Conservation (phyloP, 176 grass and related monocot species). For the Miscanthus lutarioriparius region DNA sequence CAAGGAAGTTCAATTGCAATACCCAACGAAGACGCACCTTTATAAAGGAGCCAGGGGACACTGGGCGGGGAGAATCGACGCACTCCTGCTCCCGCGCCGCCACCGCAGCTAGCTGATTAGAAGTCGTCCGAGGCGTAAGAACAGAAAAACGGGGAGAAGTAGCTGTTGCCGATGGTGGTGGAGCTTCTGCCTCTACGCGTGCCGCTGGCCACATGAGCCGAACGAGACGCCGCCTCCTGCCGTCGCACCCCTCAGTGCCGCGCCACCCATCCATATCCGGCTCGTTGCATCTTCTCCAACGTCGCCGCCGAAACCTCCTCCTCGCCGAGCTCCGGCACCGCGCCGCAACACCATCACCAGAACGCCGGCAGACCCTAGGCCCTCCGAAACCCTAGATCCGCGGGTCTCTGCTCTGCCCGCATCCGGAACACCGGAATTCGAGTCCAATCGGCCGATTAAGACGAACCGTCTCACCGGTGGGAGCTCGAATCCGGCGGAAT, state of each 20-base stretch:
- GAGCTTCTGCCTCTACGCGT: constrained; percentile 64
- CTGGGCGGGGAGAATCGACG: constrained; percentile 40
- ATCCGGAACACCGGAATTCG: constrained; percentile 49
- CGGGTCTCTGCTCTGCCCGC: constrained; percentile 19
- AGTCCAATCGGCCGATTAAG: background rate
- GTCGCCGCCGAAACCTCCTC: constrained; percentile 61
- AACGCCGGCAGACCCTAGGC: constrained; percentile 39
- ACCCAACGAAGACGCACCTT: constrained; percentile 66
- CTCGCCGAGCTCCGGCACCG: constrained; percentile 42
- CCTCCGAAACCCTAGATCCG: constrained; percentile 55
- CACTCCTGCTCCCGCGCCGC: constrained; percentile 24
- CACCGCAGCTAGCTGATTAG: constrained; percentile 27
- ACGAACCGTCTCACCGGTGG: background rate
- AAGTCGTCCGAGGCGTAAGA: constrained; percentile 5
- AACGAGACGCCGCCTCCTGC: constrained; percentile 49
- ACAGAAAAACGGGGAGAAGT: constrained; percentile 27
- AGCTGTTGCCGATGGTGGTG: constrained; percentile 52
- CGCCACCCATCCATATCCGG: constrained; percentile 82
- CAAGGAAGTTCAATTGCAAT: constrained; percentile 28
- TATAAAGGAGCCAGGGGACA: constrained; percentile 57
- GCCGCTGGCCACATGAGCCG: constrained; percentile 87
- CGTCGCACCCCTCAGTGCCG: constrained; percentile 55
- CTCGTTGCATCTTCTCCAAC: constrained; percentile 62
- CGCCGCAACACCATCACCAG: constrained; percentile 66
- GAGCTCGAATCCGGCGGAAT: constrained; percentile 43